These are phyloP conservation scores for Eudorina sp. DNA, from an alignment of 139 green algal species.

Conservation along the genomic window DNA sequence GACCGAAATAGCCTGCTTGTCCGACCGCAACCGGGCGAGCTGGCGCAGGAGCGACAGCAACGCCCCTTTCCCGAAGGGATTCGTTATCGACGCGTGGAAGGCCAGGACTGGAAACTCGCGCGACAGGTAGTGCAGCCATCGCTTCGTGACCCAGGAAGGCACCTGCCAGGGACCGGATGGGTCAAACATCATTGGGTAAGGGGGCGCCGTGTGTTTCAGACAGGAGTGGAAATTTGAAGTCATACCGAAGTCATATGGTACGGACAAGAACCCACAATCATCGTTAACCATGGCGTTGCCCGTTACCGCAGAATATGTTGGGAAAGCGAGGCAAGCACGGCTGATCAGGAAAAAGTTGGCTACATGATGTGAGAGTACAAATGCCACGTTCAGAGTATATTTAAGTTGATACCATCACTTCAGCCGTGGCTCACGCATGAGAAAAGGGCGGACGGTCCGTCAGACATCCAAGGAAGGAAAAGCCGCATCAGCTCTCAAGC, in stretches of 20 bases:
- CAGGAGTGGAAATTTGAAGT: neutral
- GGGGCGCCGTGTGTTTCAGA: constrained; percentile 23
- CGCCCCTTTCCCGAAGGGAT: constrained; percentile 98
- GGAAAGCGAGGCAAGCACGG: neutral
- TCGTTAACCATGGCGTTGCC: constrained; percentile 56
- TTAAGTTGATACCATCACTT: constrained; percentile 71
- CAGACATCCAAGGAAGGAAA: constrained; percentile 82
- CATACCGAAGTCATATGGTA: constrained; percentile 46
- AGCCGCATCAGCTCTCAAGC: constrained; percentile 81
- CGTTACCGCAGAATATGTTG: no score
- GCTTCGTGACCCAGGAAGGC: constrained; percentile 97
- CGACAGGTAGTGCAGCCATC: constrained; percentile 93
- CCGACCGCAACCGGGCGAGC: constrained; percentile 90
- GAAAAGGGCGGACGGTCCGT: constrained; percentile 39
- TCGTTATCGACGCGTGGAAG: constrained; percentile 97
- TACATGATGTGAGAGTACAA: constrained; percentile 10
- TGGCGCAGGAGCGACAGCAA: constrained; percentile 87
- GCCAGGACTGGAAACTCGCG: constrained; percentile 96
- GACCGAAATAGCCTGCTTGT: constrained; percentile 97
- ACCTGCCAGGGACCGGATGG: constrained; percentile 70
- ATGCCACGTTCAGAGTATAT: constrained; percentile 71
- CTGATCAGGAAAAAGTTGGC: constrained; percentile 51
- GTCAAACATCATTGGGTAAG: neutral
- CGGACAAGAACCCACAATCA: constrained; percentile 53
- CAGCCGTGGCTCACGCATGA: constrained; percentile 26